Base-by-base conservation (phyloP, 768 basidiomycete species). In the Collybiopsis luxurians region DNA sequence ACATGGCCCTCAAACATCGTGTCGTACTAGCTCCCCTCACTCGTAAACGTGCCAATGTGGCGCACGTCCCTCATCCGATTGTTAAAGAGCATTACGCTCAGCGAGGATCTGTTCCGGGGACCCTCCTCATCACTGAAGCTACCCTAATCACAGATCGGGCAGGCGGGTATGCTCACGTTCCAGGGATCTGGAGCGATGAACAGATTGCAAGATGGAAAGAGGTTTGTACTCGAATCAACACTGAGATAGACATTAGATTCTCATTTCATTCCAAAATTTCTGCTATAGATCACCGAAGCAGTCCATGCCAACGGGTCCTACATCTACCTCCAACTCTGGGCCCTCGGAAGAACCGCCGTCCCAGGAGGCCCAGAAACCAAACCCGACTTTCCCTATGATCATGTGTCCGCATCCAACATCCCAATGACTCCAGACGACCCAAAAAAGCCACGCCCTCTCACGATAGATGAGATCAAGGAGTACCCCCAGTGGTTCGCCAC, bases 271-370 rank as follows among this genome's bases (percentile, higher is more conserved):
- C 17, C 1, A n/a, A n/a, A n/a, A n/a, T n/a, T n/a, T n/a, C n/a
- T n/a, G n/a, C n/a, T 13, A 4, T 30, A 75, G 74, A 64, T 85
- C n/a, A 76, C 74, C 27, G 75, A 78, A 10, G 73, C 72, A 0
- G 80, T 83, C 0, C 83, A 83, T 63, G 73, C 71, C 5, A 53
- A 53, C 7, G 58, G 58, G 10, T 69, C 65, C 2, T 71, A 68
- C 64, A 75, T 83, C 44, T 79, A 71, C 64, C 36, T 74, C 17
- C 84, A 86, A 62, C 71, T 81, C 3, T 80, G 81, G 70, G 82
- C 83, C 1, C 61, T 82, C 1, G 82, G 79, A 0, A 74, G 77
- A 6, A 59, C 64, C 0, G 69, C 71, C 13, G 39, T 44, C 38
- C 2, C 24, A 31, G 31, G 17, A 58, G 61, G 19, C 19, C 44